Evolutionary conservation across 306 rosid genomes (phyloP).

Genomic region (Alnus rubra): DNA sequence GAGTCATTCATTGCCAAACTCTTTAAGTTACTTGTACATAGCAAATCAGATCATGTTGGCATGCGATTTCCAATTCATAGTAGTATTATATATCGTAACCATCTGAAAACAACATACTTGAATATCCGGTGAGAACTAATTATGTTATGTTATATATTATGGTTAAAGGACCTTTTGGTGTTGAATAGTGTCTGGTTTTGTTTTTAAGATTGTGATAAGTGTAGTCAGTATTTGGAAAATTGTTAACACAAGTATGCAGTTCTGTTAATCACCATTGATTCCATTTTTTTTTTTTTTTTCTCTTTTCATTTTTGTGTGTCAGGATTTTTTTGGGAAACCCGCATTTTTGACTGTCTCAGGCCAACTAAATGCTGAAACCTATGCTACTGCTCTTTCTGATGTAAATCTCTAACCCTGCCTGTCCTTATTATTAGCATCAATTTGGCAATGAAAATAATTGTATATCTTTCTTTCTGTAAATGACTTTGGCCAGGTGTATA

Average conservation of each 20-base stretch:
- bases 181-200: neutral
- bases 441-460: conserved; percentile 25
- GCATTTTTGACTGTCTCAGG: conserved; percentile 97
- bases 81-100: neutral
- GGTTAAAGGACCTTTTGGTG: neutral
- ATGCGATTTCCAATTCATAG: neutral
- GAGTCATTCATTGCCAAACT: conserved; percentile 40
- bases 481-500: conserved; percentile 61
- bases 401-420: conserved; percentile 38
- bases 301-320: conserved; percentile 33
- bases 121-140: neutral
- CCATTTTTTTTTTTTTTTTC: conserved; percentile 22
- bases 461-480: conserved; percentile 14
- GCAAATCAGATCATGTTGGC: neutral
- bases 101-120: neutral
- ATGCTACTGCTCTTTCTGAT: conserved; percentile 96
- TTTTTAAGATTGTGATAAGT: neutral
- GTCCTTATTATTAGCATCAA: conserved; percentile 18
- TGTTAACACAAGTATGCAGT: neutral
- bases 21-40: conserved; percentile 15
- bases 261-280: neutral
- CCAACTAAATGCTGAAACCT: conserved; percentile 96
- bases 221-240: neutral
- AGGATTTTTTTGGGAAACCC: conserved; percentile 95
- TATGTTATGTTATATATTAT: neutral